phyloP scores from a whole-genome alignment of 208 protist species.

The Trichomonas gallinae region DNA sequence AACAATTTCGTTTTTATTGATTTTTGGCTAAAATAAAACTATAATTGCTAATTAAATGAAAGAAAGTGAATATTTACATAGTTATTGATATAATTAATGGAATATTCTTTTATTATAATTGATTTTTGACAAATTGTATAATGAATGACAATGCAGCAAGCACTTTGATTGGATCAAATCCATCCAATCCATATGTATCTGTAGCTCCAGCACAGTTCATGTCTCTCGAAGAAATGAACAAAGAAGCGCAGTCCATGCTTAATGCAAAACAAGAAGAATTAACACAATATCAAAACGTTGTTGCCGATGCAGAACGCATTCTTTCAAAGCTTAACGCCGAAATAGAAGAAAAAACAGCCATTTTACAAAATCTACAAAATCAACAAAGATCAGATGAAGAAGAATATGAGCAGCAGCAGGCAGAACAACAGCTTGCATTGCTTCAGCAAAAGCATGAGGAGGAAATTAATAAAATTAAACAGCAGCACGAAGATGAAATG shows the following conservation, averaged over 20 bases:
- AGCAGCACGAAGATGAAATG: neutral
- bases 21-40: no score
- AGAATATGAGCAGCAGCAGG: neutral
- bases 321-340: neutral
- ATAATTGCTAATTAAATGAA: no score
- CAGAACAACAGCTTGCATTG: neutral
- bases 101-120: no score
- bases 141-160: neutral
- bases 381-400: neutral
- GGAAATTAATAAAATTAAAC: neutral
- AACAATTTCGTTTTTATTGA: no score
- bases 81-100: no score
- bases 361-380: neutral
- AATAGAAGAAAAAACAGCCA: neutral
- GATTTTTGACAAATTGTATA: neutral
- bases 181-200: neutral
- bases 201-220: neutral
- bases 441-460: neutral
- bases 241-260: neutral
- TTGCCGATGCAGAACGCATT: neutral
- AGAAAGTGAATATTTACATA: no score
- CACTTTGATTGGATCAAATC: neutral
- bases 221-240: slow-evolving; percentile 3
- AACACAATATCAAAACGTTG: neutral
- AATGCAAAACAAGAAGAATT: slow-evolving; percentile 17